Evolutionary conservation across 2,329 filamentous ascomycete species (phyloP).

Genomic region (Trichoderma sp.): DNA sequence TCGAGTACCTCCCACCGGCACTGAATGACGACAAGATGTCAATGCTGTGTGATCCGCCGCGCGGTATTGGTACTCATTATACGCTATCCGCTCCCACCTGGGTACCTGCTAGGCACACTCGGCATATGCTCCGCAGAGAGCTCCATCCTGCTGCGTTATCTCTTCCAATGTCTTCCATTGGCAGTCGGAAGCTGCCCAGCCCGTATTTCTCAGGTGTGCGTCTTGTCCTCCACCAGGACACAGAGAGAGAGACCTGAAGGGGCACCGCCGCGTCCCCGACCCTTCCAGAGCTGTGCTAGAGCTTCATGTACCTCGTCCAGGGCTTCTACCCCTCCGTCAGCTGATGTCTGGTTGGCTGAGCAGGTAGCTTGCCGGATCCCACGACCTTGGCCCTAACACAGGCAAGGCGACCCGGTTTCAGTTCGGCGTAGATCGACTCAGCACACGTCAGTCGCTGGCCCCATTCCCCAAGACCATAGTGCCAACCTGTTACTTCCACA

Average conservation of each 20-base stretch:
- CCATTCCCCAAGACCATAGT: constrained; percentile 26
- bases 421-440: constrained; percentile 21
- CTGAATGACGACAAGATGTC: not conserved
- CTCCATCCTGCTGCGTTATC: constrained; percentile 22
- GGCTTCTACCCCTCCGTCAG: not conserved
- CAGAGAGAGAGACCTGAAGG: not conserved
- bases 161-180: constrained; percentile 12
- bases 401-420: constrained; percentile 18
- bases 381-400: constrained; percentile 23
- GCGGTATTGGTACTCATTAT: not conserved
- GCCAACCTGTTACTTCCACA: constrained; percentile 30
- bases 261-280: constrained; percentile 20
- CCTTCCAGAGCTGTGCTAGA: constrained; percentile 11
- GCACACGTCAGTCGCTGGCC: constrained; percentile 28
- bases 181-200: constrained; percentile 1
- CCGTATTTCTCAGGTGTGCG: constrained; percentile 12
- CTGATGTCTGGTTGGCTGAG: not conserved
- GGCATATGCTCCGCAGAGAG: constrained; percentile 5
- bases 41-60: not conserved
- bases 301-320: not conserved
- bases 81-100: not conserved
- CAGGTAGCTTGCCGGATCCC: constrained; percentile 14
- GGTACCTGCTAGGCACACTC: not conserved
- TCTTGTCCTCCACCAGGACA: not conserved
- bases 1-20: not conserved